Percentiles rank a stretch among this genome's conserved stretches.
These are phyloP conservation scores for Collybiopsis confluens DNA, from an alignment of 768 basidiomycete species.

Conservation along the genomic window DNA sequence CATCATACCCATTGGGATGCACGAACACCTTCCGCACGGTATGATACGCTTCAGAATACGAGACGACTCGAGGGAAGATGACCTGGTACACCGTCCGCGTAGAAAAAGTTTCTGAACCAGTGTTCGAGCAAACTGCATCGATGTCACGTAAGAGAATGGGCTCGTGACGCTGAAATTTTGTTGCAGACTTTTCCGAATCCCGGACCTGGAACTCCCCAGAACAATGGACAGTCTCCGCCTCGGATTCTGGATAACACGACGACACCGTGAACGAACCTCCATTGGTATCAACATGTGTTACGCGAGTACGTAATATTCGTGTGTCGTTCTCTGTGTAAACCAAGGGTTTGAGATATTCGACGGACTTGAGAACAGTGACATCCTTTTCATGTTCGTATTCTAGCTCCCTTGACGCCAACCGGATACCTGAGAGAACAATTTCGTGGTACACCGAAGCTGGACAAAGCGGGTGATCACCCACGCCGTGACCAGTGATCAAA, in stretches of 20 bases:
- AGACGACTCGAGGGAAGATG: slow-evolving; percentile 66
- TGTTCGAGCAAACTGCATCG: slow-evolving; percentile 7
- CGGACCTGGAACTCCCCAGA: too few species aligned
- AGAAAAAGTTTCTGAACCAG: slow-evolving; percentile 43
- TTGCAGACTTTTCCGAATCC: slow-evolving; percentile 29
- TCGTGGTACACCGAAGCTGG: slow-evolving; percentile 67
- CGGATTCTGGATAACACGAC: too few species aligned
- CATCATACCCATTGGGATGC: slow-evolving; percentile 42
- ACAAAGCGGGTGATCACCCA: slow-evolving; percentile 51
- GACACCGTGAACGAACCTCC: too few species aligned
- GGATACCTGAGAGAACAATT: slow-evolving; percentile 43
- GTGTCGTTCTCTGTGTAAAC: too few species aligned
- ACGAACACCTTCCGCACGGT: slow-evolving; percentile 53
- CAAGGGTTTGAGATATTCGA: too few species aligned
- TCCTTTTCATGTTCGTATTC: slow-evolving; percentile 23
- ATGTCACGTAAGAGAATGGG: neutral
- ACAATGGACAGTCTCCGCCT: too few species aligned
- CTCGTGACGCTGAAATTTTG: slow-evolving; percentile 27
- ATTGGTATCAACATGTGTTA: too few species aligned
- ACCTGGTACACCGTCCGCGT: slow-evolving; percentile 60
- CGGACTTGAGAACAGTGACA: slow-evolving; percentile 11
- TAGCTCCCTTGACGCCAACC: slow-evolving; percentile 30
- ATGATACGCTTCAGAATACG: slow-evolving; percentile 55
- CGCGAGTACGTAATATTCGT: too few species aligned
- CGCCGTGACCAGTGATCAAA: slow-evolving; percentile 54